Base-by-base conservation (phyloP, 805 yeast genomes). In the Wickerhamiella occidentalis region DNA sequence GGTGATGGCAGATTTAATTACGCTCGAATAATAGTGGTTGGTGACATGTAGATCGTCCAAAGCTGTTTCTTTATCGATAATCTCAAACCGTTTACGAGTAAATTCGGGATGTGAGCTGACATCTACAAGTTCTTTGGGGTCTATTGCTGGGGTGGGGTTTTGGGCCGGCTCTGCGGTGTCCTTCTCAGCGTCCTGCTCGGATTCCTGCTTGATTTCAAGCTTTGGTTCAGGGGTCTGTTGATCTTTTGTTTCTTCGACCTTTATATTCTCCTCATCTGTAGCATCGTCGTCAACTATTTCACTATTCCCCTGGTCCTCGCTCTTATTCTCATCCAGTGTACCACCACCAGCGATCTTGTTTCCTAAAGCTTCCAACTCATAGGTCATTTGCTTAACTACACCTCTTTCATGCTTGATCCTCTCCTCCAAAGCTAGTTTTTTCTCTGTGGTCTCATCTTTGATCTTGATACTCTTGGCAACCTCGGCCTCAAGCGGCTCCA, bases 41-140 rank as follows among this genome's bases (percentile, higher is more conserved):
- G 18, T n/a, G 2, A 45, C 29, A 15, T 45, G 21, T 11, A 45
- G 35, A 15, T 45, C 47, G 21, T 19, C 21, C 8, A 33, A 35
- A 15, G 29, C 40, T 6, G 47, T 23, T 13, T 33, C 41, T 36
- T 35, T 36, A n/a, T 45, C 47, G 15, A 45, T 36, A 12, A 45
- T 17, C 15, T 35, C 38, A 17, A 35, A 45, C 17, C 47, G 15
- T 15, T 22, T 12, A 12, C 35, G 22, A n/a, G 28, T 11, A 13
- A 45, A 45, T 11, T 33, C 41, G 5, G 47, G 47, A 13, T 43
- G n/a, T 3, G 40, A 21, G 15, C 29, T 33, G 2, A 43, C 47
- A 15, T 43, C 47, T 15, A 29, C 40, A 1, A 43, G 19, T 3
- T 43, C 47, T 7, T 33, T 38, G 26, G 42, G 33, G 33, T 29